Percentiles rank a stretch among this genome's conserved stretches.
Evolutionary conservation across 768 basidiomycete species (phyloP).

Genomic region (Psilocybe cyanescens): DNA sequence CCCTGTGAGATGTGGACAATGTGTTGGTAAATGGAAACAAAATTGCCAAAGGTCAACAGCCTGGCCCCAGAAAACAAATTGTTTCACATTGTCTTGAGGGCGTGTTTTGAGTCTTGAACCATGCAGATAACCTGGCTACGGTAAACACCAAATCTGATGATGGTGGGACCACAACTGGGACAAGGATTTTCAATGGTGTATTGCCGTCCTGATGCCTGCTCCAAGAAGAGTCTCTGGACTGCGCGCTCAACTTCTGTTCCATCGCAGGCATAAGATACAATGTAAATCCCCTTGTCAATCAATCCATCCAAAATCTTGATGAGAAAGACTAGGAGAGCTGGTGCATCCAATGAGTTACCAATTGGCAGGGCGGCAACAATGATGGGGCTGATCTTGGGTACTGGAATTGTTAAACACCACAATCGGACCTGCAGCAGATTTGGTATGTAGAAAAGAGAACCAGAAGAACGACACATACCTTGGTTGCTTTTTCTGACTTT

Average conservation of each 20-base stretch:
- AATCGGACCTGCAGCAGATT: conserved; percentile 31
- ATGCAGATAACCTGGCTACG: conserved; percentile 26
- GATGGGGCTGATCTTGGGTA: conserved; percentile 35
- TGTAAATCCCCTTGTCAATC: conserved; percentile 19
- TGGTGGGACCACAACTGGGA: not conserved
- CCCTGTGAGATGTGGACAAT: conserved; percentile 22
- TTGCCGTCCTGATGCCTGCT: not conserved
- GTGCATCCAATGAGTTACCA: conserved; percentile 17
- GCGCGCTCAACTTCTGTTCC: conserved; percentile 35
- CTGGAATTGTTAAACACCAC: conserved; percentile 33
- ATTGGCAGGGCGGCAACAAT: conserved; percentile 38
- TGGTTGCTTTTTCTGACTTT: conserved; percentile 17
- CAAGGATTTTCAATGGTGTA: conserved; percentile 10
- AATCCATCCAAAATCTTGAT: conserved; percentile 21
- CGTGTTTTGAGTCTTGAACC: conserved; percentile 41
- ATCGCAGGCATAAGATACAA: conserved; percentile 37
- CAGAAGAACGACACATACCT: conserved; percentile 5
- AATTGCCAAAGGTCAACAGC: conserved; percentile 28
- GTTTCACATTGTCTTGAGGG: conserved; percentile 36
- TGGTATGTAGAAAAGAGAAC: not conserved
- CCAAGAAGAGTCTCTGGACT: conserved; percentile 23
- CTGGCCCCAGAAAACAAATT: conserved; percentile 34
- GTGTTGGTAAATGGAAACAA: conserved; percentile 19
- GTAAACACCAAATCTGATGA: conserved; percentile 16
- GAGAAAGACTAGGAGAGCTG: conserved; percentile 8